phyloP scores from a whole-genome alignment of 306 rosid genomes.

The Corylus americana region DNA sequence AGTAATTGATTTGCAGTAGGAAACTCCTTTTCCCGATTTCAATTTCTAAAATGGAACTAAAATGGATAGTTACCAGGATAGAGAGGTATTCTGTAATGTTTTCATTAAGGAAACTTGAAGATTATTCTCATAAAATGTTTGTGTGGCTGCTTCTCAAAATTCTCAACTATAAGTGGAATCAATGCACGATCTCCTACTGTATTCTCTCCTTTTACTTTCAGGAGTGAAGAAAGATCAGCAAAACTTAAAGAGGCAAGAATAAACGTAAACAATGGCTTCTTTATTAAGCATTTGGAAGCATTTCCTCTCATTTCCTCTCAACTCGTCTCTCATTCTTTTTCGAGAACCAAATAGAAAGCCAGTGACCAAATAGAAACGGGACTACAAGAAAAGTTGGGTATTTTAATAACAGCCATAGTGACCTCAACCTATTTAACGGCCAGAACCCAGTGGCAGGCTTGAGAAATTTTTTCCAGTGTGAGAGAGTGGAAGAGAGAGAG shows the following conservation, averaged over 20 bases:
- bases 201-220: conserved; percentile 65
- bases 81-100: neutral
- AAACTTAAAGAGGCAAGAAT: conserved; percentile 82
- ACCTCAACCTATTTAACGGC: too few relatives aligned
- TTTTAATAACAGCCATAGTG: too few relatives aligned
- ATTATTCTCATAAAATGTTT: conserved; percentile 12
- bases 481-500: too few relatives aligned
- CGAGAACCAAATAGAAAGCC: too few relatives aligned
- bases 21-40: neutral
- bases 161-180: conserved; percentile 43
- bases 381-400: too few relatives aligned
- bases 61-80: neutral
- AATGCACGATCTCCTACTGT: conserved; percentile 42
- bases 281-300: too few relatives aligned
- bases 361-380: too few relatives aligned
- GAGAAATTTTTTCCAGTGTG: too few relatives aligned
- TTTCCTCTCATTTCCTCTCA: too few relatives aligned
- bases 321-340: too few relatives aligned
- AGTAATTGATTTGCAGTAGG: neutral
- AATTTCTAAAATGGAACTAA: neutral
- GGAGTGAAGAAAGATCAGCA: conserved; percentile 87
- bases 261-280: too few relatives aligned
- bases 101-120: conserved; percentile 18
- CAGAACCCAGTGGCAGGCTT: too few relatives aligned
- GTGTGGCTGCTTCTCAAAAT: conserved; percentile 47